Base-by-base conservation (phyloP, 2,329 filamentous ascomycete species). In the Sphaerulina vaccinii region DNA sequence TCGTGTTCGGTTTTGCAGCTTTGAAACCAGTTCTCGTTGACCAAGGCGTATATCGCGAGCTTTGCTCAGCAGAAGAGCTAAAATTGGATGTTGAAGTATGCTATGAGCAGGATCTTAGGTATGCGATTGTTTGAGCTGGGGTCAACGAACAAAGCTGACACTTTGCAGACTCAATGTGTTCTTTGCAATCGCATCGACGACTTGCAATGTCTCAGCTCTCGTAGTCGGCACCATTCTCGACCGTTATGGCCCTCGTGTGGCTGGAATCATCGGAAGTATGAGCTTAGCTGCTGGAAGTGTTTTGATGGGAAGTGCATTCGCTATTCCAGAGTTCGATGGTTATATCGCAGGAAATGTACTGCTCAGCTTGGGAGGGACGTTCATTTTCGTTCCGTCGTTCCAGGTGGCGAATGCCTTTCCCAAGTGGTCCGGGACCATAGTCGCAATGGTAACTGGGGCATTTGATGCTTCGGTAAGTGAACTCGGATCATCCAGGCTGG, bases 161-260 rank as follows among this genome's bases (percentile, higher is more conserved):
- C 21, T 9, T 33, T 29, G 2, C 68, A 74, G 65, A 55, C 78
- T 96, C 47, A 96, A 96, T 68, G 75, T 95, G 60, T 95, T 95
- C 87, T 96, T 96, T 75, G 93, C 90, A 5, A 80, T 90, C 44
- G 90, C 90, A 10, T 90, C 89, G 10, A 90, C 95, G 9, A 87
- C 83, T 1, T 93, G 90, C 46, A 96, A 96, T 65, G 86, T 95
- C 11, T 88, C 84, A 22, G 90, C 90, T 2, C 77, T 96, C 6
- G 88, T 90, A 1, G 84, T 95, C 10, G 91, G 91, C 38, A 88
- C 88, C 1, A 86, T 95, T 38, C 79, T 96, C 19, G 91, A 96
- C 70, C 79, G 83, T 58, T 91, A 83, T 65, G 91, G 91, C 1
- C 90, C 90, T 10, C 81, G 87, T 41, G 78, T 88, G 2, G 87